These are phyloP conservation scores for Zymoseptoria crescenta DNA, from an alignment of 2,329 filamentous ascomycete species.

Conservation along the genomic window DNA sequence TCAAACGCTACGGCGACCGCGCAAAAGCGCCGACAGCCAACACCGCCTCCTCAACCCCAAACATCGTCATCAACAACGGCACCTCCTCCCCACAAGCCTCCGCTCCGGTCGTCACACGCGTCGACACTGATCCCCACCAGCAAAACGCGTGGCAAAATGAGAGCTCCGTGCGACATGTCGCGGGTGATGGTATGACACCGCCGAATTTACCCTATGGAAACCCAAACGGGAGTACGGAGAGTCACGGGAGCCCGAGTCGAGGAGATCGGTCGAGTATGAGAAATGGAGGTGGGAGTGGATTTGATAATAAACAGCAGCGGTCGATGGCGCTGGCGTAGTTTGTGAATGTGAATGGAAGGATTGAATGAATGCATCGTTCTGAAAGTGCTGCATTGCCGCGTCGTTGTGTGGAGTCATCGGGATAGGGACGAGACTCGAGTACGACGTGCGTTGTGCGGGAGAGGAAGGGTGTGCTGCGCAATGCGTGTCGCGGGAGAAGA, in stretches of 20 bases:
- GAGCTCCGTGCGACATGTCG: constrained; percentile 70
- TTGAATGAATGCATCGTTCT: not conserved
- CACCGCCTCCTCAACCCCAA: constrained; percentile 26
- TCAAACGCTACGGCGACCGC: constrained; percentile 86
- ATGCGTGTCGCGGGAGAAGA: not conserved
- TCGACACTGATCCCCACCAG: constrained; percentile 79
- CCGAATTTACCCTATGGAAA: constrained; percentile 24
- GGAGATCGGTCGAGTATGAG: constrained; percentile 13
- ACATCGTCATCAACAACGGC: constrained; percentile 14
- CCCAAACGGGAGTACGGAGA: constrained; percentile 23
- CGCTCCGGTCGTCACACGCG: constrained; percentile 54
- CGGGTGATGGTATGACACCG: constrained; percentile 24
- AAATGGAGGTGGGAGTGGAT: constrained; percentile 9
- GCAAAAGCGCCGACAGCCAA: constrained; percentile 47
- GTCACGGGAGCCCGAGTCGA: constrained; percentile 26
- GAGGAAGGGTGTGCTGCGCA: not conserved
- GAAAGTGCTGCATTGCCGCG: not conserved
- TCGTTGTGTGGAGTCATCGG: too few relatives aligned
- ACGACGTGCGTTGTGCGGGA: too few relatives aligned
- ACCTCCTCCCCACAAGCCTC: constrained; percentile 38
- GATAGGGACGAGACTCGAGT: too few relatives aligned
- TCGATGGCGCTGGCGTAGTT: constrained; percentile 13
- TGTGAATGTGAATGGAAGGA: not conserved
- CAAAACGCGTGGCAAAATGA: constrained; percentile 69
- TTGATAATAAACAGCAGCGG: constrained; percentile 19